Conservation (phyloP, 2,329 filamentous ascomycete genomes). For the Claviceps sp. region DNA sequence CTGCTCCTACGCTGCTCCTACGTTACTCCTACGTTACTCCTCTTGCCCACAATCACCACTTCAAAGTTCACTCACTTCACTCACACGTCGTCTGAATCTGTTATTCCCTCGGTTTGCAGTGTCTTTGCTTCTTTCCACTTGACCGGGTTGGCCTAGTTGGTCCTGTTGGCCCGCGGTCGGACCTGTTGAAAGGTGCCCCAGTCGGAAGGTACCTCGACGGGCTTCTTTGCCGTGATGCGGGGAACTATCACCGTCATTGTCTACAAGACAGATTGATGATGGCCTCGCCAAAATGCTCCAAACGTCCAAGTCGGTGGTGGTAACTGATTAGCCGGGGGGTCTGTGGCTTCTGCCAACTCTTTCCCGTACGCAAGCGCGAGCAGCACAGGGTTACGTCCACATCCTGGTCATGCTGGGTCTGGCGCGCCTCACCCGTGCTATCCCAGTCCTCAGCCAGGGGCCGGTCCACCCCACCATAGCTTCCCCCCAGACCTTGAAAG, state of each 20-base stretch:
- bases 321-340: not conserved
- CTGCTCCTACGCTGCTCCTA: conserved; percentile 17
- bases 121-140: conserved; percentile 12
- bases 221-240: no score
- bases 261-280: no score
- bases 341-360: conserved; percentile 1
- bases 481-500: conserved; percentile 31
- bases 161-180: no score
- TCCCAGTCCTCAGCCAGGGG: conserved; percentile 27
- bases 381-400: conserved; percentile 23
- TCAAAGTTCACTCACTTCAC: conserved; percentile 5
- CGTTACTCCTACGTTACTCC: conserved; percentile 13
- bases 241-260: no score
- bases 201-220: no score
- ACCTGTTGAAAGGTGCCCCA: no score
- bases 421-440: conserved; percentile 35
- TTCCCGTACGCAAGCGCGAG: conserved; percentile 13
- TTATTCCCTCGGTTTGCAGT: not conserved
- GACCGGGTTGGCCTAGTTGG: conserved; percentile 9
- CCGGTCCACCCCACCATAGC: conserved; percentile 22
- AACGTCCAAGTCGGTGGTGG: not conserved
- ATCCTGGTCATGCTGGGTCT: conserved; percentile 28
- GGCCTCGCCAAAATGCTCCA: no score
- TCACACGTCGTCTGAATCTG: conserved; percentile 17
- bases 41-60: conserved; percentile 16